These are phyloP conservation scores for Cymbidium sinense DNA, from an alignment of 106 monocot species.

Conservation along the genomic window DNA sequence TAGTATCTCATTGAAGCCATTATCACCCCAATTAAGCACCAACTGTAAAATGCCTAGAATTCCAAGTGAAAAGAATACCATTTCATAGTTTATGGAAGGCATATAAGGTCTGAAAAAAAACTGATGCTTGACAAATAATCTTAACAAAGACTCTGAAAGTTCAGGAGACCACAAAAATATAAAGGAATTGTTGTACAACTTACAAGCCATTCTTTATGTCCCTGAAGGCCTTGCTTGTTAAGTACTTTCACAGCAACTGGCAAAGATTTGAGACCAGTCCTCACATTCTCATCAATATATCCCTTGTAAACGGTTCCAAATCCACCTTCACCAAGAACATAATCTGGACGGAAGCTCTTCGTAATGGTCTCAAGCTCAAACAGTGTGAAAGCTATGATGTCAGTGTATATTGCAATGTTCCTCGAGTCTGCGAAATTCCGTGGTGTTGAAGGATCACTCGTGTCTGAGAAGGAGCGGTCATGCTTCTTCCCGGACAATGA, in stretches of 20 bases:
- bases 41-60: too few relatives aligned
- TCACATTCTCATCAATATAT: constrained; percentile 90
- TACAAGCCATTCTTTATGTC: constrained; percentile 76
- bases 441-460: constrained; percentile 54
- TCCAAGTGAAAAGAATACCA: too few relatives aligned
- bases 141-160: background rate
- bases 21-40: too few relatives aligned
- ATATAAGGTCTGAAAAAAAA: background rate
- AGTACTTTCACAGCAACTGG: constrained; percentile 78
- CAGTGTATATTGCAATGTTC: constrained; percentile 82
- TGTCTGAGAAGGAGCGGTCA: constrained; percentile 58
- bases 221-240: constrained; percentile 68
- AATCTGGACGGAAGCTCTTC: constrained; percentile 86
- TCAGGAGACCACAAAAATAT: too few relatives aligned
- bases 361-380: constrained; percentile 95
- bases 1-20: too few relatives aligned
- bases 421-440: constrained; percentile 66
- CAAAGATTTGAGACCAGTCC: constrained; percentile 79
- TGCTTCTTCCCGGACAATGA: constrained; percentile 54
- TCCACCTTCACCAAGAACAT: constrained; percentile 93
- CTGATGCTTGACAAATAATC: background rate
- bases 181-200: constrained; percentile 7
- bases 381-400: constrained; percentile 81
- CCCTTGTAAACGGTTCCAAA: constrained; percentile 97
- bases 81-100: background rate